These are phyloP conservation scores for Chalciporus pseudorubinellus DNA, from an alignment of 768 basidiomycete species.

Conservation along the genomic window DNA sequence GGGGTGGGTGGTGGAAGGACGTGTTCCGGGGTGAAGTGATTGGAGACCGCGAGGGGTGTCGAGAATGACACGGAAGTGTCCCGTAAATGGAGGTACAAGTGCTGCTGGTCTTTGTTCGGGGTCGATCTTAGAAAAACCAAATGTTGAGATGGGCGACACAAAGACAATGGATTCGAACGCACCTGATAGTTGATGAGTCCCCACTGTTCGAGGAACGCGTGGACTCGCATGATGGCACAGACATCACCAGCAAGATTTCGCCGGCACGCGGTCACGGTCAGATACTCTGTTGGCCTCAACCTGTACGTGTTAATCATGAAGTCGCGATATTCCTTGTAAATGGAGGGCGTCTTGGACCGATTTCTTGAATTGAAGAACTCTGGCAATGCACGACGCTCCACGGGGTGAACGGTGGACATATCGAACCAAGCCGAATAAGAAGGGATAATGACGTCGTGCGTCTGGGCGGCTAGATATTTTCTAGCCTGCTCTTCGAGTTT, in stretches of 20 bases:
- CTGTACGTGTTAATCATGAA: constrained; percentile 99
- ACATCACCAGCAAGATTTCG: constrained; percentile 97
- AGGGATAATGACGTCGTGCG: constrained; percentile 95
- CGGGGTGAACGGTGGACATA: constrained; percentile 88
- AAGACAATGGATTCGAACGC: constrained; percentile 18
- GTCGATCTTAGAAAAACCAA: constrained; percentile 69
- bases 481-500: constrained; percentile 84
- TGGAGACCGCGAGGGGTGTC: constrained; percentile 96
- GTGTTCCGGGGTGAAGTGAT: constrained; percentile 84
- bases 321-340: constrained; percentile 99
- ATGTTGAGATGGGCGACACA: constrained; percentile 3
- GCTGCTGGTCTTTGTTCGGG: constrained; percentile 94
- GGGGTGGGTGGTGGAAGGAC: constrained; percentile 45
- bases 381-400: constrained; percentile 89
- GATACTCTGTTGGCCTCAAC: constrained; percentile 88
- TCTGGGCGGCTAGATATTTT: constrained; percentile 95
- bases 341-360: constrained; percentile 90
- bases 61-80: constrained; percentile 96
- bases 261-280: constrained; percentile 96
- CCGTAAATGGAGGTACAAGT: constrained; percentile 95
- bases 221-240: constrained; percentile 97
- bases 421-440: constrained; percentile 99
- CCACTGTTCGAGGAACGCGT: constrained; percentile 99
- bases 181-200: constrained; percentile 99
- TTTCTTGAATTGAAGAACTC: constrained; percentile 99